These are phyloP conservation scores for Helianthus tuberosus DNA, from an alignment of 129 eudicot species.

Conservation along the genomic window DNA sequence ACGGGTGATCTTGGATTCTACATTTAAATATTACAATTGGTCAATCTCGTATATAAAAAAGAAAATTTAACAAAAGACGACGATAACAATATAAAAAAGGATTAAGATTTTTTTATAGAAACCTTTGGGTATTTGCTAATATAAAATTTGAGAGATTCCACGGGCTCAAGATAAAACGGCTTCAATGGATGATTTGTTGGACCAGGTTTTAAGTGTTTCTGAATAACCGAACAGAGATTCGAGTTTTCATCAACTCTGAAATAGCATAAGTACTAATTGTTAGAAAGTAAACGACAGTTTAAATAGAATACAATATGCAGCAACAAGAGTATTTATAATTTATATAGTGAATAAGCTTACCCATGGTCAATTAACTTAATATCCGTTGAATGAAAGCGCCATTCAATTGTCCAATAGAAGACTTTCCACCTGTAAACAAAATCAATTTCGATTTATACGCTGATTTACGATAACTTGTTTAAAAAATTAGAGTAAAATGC, in stretches of 20 bases:
- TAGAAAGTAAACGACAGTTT: not conserved
- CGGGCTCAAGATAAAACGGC: conserved; percentile 63
- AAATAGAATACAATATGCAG: not conserved
- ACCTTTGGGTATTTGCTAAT: conserved; percentile 81
- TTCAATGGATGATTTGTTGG: conserved; percentile 71
- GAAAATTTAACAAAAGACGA: not conserved
- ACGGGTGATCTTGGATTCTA: conserved; percentile 66
- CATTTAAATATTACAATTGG: conserved; percentile 27
- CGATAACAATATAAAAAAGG: not conserved
- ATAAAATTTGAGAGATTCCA: conserved; percentile 68
- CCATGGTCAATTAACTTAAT: conserved; percentile 69
- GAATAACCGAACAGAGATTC: conserved; percentile 58
- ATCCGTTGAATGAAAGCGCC: conserved; percentile 80
- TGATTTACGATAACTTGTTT: not conserved
- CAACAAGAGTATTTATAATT: not conserved
- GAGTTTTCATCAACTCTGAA: conserved; percentile 66
- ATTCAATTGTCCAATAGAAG: conserved; percentile 86
- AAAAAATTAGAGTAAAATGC: too few species aligned
- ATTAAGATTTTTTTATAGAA: conserved; percentile 1
- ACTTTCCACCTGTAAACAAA: conserved; percentile 50
- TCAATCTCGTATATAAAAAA: not conserved
- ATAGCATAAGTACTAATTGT: conserved; percentile 4
- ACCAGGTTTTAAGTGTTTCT: conserved; percentile 74
- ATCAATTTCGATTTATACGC: not conserved
- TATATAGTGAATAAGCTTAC: conserved; percentile 40